Conservation (phyloP, 164 flowering plant genomes). For the Warburgia ugandensis region DNA sequence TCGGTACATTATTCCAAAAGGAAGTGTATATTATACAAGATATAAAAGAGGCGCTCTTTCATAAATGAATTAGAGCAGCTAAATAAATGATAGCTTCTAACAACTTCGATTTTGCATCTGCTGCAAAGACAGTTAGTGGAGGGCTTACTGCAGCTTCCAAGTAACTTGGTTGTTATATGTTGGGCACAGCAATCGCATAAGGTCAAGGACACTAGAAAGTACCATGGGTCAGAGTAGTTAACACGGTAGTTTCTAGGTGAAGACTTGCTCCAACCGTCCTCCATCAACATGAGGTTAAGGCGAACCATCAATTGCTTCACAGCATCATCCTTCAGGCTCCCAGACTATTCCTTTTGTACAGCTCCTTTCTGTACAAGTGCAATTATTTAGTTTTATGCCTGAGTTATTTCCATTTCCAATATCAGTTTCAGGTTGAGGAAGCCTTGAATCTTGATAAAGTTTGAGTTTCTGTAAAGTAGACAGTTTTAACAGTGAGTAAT, state of each 20-base stretch:
- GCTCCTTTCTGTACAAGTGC: constrained; percentile 21
- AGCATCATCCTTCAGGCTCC: constrained; percentile 47
- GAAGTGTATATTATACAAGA: too few species aligned
- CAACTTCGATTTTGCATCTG: too few species aligned
- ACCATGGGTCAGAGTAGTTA: constrained; percentile 80
- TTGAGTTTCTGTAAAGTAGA: constrained; percentile 41
- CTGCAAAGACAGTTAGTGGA: too few species aligned
- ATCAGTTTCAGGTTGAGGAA: constrained; percentile 8
- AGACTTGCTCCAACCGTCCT: constrained; percentile 52
- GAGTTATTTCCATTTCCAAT: not conserved
- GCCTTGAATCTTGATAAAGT: constrained; percentile 44
- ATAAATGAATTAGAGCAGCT: too few species aligned
- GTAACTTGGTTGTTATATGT: too few species aligned
- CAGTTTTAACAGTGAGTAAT: too few species aligned
- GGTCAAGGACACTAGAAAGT: too few species aligned
- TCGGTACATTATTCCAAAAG: too few species aligned
- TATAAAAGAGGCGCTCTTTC: too few species aligned
- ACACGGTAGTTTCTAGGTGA: constrained; percentile 31
- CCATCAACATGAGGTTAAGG: constrained; percentile 61
- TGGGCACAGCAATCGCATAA: too few species aligned
- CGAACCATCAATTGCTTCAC: constrained; percentile 56
- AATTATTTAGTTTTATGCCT: not conserved
- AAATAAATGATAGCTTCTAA: too few species aligned
- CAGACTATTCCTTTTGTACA: constrained; percentile 9
- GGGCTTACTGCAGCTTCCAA: too few species aligned